A percentile compares a stretch with the other conserved stretches of the same genome.
These are phyloP conservation scores for Cylindrotheca closterium DNA, from an alignment of 108 stramenopile species.

Conservation along the genomic window DNA sequence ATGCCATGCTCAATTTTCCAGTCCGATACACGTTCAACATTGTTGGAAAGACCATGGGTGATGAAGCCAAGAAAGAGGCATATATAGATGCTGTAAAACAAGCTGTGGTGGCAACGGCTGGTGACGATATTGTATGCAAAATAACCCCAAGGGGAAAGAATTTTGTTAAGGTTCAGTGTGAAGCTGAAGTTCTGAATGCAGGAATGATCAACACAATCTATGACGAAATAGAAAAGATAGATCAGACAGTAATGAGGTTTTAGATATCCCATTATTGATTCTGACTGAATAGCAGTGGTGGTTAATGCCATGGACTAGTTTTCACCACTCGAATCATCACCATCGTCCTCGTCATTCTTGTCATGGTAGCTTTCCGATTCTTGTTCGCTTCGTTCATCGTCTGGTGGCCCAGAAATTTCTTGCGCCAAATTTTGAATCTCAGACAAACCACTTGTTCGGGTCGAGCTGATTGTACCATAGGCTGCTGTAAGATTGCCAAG, in stretches of 20 bases:
- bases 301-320: no score
- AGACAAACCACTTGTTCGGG: constrained; percentile 13
- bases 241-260: constrained; percentile 70
- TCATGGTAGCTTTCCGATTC: no score
- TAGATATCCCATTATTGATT: constrained; percentile 15
- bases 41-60: constrained; percentile 56
- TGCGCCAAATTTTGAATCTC: constrained; percentile 24
- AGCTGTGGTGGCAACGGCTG: constrained; percentile 41
- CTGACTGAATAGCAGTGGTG: constrained; percentile 1
- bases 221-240: constrained; percentile 56
- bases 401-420: constrained; percentile 9
- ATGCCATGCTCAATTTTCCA: constrained; percentile 67
- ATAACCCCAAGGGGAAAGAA: constrained; percentile 65
- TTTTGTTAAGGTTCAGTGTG: constrained; percentile 56
- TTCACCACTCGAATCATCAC: no score
- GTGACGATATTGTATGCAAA: constrained; percentile 40
- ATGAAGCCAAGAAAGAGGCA: constrained; percentile 24
- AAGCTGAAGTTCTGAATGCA: constrained; percentile 61
- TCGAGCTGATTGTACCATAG: constrained; percentile 23
- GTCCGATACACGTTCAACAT: constrained; percentile 58
- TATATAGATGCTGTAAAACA: constrained; percentile 55
- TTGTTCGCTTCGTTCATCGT: no score
- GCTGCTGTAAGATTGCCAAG: constrained; percentile 39
- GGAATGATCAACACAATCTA: constrained; percentile 68
- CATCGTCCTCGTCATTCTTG: no score